Percentiles rank a stretch among this genome's conserved stretches.
phyloP scores from a whole-genome alignment of 2,329 filamentous ascomycete species.

The Fusarium torreyae region DNA sequence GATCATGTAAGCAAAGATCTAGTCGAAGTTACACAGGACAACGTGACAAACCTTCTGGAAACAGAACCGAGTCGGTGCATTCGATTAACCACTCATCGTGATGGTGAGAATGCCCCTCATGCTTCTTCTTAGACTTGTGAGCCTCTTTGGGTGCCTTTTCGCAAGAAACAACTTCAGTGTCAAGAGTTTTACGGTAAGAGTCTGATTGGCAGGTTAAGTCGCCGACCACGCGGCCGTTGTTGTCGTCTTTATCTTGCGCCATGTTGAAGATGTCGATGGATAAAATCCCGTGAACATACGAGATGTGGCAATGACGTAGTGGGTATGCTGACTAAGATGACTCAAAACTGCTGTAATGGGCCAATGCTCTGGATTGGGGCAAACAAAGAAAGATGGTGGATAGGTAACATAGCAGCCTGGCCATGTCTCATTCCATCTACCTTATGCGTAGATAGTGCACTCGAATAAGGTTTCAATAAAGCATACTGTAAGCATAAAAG shows the following conservation, averaged over 20 bases:
- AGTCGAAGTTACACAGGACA: rapidly evolving
- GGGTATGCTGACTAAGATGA: slow-evolving; percentile 35
- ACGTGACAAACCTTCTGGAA: slow-evolving; percentile 47
- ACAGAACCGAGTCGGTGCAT: slow-evolving; percentile 52
- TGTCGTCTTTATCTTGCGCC: slow-evolving; percentile 8
- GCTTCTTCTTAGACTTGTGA: slow-evolving; percentile 42
- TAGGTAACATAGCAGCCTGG: too few species aligned
- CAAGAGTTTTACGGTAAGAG: slow-evolving; percentile 48
- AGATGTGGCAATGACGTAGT: slow-evolving; percentile 22
- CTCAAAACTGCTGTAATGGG: not conserved
- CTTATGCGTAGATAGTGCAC: too few species aligned
- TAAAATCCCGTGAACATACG: not conserved
- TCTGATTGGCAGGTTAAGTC: slow-evolving; percentile 50
- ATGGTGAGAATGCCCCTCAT: slow-evolving; percentile 37
- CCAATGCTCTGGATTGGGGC: not conserved
- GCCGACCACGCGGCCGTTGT: slow-evolving; percentile 41
- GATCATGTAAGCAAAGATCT: not conserved
- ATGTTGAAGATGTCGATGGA: slow-evolving; percentile 15
- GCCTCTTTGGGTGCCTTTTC: slow-evolving; percentile 39
- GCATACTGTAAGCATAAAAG: too few species aligned
- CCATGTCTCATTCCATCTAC: too few species aligned
- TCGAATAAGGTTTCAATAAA: too few species aligned
- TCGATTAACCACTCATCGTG: slow-evolving; percentile 51
- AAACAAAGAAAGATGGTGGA: not conserved
- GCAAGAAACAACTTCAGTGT: slow-evolving; percentile 50